A percentile compares a stretch with the other conserved stretches of the same genome.
phyloP scores from a whole-genome alignment of 768 basidiomycete species.

The Tulasnella sp. region DNA sequence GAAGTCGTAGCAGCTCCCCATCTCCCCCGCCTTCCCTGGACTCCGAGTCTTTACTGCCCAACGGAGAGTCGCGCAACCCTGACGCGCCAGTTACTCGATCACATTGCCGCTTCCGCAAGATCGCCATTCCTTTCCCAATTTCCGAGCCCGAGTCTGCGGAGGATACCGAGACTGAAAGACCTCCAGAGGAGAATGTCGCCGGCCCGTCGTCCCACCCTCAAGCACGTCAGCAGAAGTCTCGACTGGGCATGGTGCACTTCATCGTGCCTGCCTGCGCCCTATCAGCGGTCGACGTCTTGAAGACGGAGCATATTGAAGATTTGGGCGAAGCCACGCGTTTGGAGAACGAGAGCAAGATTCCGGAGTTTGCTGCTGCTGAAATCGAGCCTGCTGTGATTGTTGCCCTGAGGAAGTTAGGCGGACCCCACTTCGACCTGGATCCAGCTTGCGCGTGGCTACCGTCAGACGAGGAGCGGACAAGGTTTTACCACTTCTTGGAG shows the following conservation, averaged over 20 bases:
- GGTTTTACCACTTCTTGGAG: background rate
- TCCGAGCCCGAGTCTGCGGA: background rate
- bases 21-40: background rate
- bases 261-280: constrained; percentile 18
- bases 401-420: constrained; percentile 13
- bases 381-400: constrained; percentile 14
- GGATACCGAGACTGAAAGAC: background rate
- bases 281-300: constrained; percentile 15
- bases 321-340: constrained; percentile 17
- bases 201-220: background rate
- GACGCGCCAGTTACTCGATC: constrained; percentile 15
- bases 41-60: background rate
- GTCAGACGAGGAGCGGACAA: background rate
- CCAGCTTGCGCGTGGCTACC: constrained; percentile 16
- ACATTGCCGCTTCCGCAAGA: constrained; percentile 15
- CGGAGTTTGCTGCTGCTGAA: constrained; percentile 6
- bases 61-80: background rate
- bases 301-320: constrained; percentile 18
- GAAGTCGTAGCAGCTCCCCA: background rate
- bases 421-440: constrained; percentile 13
- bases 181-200: background rate
- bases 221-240: background rate
- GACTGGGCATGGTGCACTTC: constrained; percentile 14
- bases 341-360: constrained; percentile 18
- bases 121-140: constrained; percentile 11